Percentiles rank a stretch among this genome's conserved stretches.
phyloP scores from a whole-genome alignment of 768 basidiomycete genomes.

The Omphalotus guepiniiformis region DNA sequence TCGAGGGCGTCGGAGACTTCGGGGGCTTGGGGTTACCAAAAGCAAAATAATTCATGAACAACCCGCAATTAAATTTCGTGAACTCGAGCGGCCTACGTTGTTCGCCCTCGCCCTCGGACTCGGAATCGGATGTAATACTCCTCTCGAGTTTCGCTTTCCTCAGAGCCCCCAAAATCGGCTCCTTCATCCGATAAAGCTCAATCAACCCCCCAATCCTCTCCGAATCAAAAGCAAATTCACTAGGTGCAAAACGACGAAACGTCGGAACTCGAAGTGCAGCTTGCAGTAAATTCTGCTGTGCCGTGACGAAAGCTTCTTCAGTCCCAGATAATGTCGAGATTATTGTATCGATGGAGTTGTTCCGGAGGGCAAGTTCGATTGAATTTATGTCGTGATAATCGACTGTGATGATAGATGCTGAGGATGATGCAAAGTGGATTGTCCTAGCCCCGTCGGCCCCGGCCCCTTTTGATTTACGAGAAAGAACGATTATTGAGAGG shows the following conservation, averaged over 20 bases:
- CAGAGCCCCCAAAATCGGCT: neutral
- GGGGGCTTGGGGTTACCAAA: constrained; percentile 1
- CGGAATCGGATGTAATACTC: neutral
- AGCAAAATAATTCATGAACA: constrained; percentile 5
- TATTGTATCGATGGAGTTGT: constrained; percentile 1
- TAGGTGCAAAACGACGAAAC: neutral
- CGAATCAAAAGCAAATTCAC: neutral
- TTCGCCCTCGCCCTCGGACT: no score
- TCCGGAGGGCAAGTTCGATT: neutral
- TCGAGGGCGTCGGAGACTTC: no score
- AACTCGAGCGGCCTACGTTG: no score
- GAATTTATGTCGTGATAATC: neutral
- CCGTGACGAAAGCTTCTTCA: neutral
- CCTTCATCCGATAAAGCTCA: neutral
- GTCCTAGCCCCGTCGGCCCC: neutral
- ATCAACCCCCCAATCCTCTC: neutral
- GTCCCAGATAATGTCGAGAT: neutral
- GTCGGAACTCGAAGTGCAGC: neutral
- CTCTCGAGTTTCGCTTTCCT: neutral
- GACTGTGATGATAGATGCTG: neutral
- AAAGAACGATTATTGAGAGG: neutral
- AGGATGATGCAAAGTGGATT: neutral
- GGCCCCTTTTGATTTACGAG: neutral
- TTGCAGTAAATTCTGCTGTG: neutral
- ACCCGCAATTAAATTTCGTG: neutral